Base-by-base conservation (phyloP, 2,329 filamentous ascomycete genomes). In the Nothopassalora personata region DNA sequence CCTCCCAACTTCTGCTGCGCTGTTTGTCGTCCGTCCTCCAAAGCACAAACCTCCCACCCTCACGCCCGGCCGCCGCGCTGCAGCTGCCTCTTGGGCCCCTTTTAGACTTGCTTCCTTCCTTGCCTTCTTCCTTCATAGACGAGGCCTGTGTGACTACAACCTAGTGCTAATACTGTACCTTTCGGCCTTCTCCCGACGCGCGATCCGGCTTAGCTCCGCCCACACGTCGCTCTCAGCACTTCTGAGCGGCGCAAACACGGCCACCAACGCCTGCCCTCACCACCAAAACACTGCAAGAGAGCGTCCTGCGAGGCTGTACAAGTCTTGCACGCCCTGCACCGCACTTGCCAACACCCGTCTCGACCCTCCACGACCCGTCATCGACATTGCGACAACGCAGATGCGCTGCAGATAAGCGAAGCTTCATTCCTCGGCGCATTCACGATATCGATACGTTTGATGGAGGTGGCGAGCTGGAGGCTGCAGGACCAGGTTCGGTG, bases 91-190 rank as follows among this genome's bases (percentile, higher is more conserved):
- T 18, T 51, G 33, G 15, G 33, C 47, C 54, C 46, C 56, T 19
- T 55, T 53, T 59, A 30, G 34, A 51, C 54, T 52, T 56, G 19
- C 52, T 51, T 56, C 31, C 54, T 60, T 61, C 56, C 57, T 60
- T 59, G 60, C 54, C 45, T 46, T 54, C 45, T 46, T 54, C 53
- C 58, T 43, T 54, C 27, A 51, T 63, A 53, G 31, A 55, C 58
- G 34, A 54, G 31, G 52, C 51, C 56, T 67, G 65, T 67, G 60
- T 67, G 65, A 67, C 48, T 67, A 67, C 49, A 56, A n/a, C 46
- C 60, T 53, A 31, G 34, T 61, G 61, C 53, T 60, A 60, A 60
- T 61, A 33, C n/a, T n/a, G n/a, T n/a, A n/a, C 57, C 54, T 52
- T 54, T 39, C 45, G 47, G 51, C 55, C 52, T 34, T 36, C 19